A percentile compares a stretch with the other conserved stretches of the same genome.
phyloP scores from a whole-genome alignment of 768 basidiomycete species.

The Lactarius trivialis region DNA sequence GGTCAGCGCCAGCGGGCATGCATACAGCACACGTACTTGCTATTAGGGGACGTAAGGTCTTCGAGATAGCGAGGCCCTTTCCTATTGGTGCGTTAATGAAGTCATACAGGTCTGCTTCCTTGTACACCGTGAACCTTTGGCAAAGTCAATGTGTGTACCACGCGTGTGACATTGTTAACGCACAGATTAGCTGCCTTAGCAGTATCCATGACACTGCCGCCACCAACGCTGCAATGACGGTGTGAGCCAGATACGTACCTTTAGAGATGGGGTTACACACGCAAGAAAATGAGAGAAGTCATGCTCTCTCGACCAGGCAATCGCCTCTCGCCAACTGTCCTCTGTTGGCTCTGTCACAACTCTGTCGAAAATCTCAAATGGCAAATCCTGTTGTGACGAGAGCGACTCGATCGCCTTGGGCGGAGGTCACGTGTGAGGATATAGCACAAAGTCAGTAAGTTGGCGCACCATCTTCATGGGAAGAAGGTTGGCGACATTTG shows the following conservation, averaged over 20 bases:
- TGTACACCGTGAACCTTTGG: constrained; percentile 78
- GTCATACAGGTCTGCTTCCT: constrained; percentile 88
- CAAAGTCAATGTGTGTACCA: constrained; percentile 8
- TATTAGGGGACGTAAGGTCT: constrained; percentile 75
- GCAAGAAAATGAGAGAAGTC: constrained; percentile 93
- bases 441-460: constrained; percentile 1
- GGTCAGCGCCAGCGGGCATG: neutral
- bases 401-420: constrained; percentile 68
- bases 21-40: constrained; percentile 43
- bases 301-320: constrained; percentile 77
- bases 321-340: constrained; percentile 81
- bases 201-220: constrained; percentile 94
- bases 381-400: constrained; percentile 67
- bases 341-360: constrained; percentile 91
- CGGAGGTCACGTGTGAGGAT: constrained; percentile 5
- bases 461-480: constrained; percentile 73
- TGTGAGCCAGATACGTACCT: neutral
- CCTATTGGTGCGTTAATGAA: constrained; percentile 97
- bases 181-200: constrained; percentile 92
- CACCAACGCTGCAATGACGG: constrained; percentile 58
- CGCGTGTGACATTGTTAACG: constrained; percentile 20
- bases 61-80: constrained; percentile 77
- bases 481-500: constrained; percentile 69
- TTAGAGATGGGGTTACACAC: constrained; percentile 37
- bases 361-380: constrained; percentile 75